Conservation (phyloP, 345 rosid genomes). For the Aquilaria yunnanensis region DNA sequence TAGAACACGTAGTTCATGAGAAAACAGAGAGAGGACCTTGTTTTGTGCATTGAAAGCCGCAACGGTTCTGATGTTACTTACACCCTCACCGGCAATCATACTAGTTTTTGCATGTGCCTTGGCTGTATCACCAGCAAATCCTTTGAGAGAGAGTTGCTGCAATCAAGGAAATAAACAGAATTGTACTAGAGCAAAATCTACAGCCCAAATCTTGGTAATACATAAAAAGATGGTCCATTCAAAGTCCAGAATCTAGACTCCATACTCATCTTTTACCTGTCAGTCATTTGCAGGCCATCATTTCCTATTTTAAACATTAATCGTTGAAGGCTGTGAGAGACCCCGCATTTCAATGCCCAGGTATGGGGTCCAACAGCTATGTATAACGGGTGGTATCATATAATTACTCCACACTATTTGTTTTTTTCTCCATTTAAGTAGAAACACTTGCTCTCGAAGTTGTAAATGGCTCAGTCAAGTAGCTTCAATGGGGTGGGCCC, state of each 20-base stretch:
- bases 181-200: not conserved
- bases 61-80: constrained; percentile 94
- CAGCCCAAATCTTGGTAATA: too few species aligned
- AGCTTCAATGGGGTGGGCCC: constrained; percentile 17
- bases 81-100: constrained; percentile 99
- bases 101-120: constrained; percentile 99
- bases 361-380: too few species aligned
- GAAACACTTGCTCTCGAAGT: not conserved
- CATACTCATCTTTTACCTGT: not conserved
- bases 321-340: too few species aligned
- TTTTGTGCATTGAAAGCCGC: constrained; percentile 97
- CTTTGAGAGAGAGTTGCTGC: constrained; percentile 96
- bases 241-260: not conserved
- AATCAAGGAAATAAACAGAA: constrained; percentile 19
- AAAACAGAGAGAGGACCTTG: constrained; percentile 78
- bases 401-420: not conserved
- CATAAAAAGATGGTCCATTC: not conserved
- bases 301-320: too few species aligned
- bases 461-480: not conserved
- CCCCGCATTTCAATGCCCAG: too few species aligned
- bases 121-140: constrained; percentile 99
- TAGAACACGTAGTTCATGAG: constrained; percentile 76
- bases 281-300: too few species aligned
- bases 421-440: constrained; percentile 3
- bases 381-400: not conserved